Base-by-base conservation (phyloP, 805 yeast genomes). In the Priceomyces castillae region DNA sequence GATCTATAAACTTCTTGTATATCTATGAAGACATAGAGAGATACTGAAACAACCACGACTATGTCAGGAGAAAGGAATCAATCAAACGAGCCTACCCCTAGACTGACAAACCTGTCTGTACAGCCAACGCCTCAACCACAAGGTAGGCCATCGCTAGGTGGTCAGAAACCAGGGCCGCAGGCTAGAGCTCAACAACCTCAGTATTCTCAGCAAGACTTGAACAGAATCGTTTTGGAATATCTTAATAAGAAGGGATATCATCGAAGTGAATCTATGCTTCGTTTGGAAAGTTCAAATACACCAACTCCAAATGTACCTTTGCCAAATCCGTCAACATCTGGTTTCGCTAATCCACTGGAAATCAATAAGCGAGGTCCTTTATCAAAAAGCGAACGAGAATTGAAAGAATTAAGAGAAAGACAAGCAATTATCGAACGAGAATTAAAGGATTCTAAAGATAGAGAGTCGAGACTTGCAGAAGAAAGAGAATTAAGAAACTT, bases 181-280 rank as follows among this genome's bases (percentile, higher is more conserved):
- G 40, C 54, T 4, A 44, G 62, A 20, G 52, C 53, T 26, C 69
- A 58, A 40, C 73, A 61, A 48, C 63, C 67, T 2, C 80, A 76
- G 50, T 80, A 81, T 47, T 82, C 95, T 0, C 89, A 87, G 39
- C 90, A 92, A 4, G 98, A 94, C 61, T 74, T 94, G 59, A 92
- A 90, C 62, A 73, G 94, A 49, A 88, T 94, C 58, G 98, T 94
- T 26, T 73, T 94, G 56, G 99, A 94, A 55, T 94, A 92, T 56
- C 74, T 94, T 52, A 86, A 83, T 61, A 92, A 94, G 57, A 90
- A 90, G 62, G 99, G 99, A 2, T 94, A 89, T 58, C 90, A 86
- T 53, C 81, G 84, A 52, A 92, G 99, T 0, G 99, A 94, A 62
- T 90, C 96, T 2, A 87, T 90, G 84, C 74, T 94, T 39, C 78